These are phyloP conservation scores for Amoebophrya sp. DNA, from an alignment of 169 alveolate genomes.

Conservation along the genomic window DNA sequence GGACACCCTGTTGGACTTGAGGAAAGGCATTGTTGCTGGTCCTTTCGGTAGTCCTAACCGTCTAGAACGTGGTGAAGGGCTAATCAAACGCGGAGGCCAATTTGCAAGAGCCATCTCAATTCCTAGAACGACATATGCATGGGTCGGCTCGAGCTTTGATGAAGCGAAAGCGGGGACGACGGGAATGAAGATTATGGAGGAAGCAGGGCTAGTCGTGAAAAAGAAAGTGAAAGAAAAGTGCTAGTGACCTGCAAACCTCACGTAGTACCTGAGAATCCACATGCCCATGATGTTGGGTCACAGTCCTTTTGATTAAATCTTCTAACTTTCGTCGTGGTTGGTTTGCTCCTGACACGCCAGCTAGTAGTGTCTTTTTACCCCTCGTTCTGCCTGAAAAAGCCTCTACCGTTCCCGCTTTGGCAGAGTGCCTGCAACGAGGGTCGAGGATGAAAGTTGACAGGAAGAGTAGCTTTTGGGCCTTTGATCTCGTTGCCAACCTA, in stretches of 20 bases:
- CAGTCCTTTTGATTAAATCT: too few relatives aligned
- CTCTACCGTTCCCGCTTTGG: too few relatives aligned
- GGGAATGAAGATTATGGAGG: too few relatives aligned
- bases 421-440: constrained; percentile 11
- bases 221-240: too few relatives aligned
- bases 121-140: constrained; percentile 19
- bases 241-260: too few relatives aligned
- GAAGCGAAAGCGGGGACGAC: too few relatives aligned
- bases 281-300: too few relatives aligned
- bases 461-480: constrained; percentile 31
- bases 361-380: constrained; percentile 22
- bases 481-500: constrained; percentile 22
- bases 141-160: background rate
- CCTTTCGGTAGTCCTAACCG: constrained; percentile 21
- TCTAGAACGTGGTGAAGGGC: constrained; percentile 23
- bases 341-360: constrained; percentile 23
- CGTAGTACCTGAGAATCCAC: too few relatives aligned
- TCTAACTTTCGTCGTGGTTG: too few relatives aligned
- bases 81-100: background rate
- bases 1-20: constrained; percentile 34
- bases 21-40: constrained; percentile 29
- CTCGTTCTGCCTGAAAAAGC: background rate
- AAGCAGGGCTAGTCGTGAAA: too few relatives aligned
- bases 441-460: background rate
- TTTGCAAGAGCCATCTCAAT: constrained; percentile 30